A percentile compares a stretch with the other conserved stretches of the same genome.
phyloP scores from a whole-genome alignment of 2,329 filamentous ascomycete species.

The Lecanosticta acicola region DNA sequence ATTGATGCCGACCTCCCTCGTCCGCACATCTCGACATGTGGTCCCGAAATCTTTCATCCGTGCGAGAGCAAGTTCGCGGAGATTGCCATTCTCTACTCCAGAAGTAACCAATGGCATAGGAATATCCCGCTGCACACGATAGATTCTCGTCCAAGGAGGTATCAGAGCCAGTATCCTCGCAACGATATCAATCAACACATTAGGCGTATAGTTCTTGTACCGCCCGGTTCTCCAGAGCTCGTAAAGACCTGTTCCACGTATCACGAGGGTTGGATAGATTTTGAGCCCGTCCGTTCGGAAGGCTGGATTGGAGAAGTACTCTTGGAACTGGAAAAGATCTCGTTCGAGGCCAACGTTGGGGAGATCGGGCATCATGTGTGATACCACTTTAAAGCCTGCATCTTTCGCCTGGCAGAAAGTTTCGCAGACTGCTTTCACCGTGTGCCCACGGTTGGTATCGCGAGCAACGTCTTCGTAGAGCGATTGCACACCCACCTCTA shows the following conservation, averaged over 20 bases:
- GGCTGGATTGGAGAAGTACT: slow-evolving; percentile 94
- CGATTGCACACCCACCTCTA: slow-evolving; percentile 94
- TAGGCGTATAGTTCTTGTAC: slow-evolving; percentile 98
- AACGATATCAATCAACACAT: slow-evolving; percentile 90
- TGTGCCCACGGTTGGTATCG: slow-evolving; percentile 95
- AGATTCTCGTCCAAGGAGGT: slow-evolving; percentile 96
- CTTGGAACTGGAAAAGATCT: slow-evolving; percentile 91
- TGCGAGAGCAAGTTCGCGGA: slow-evolving; percentile 87
- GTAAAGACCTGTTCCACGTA: slow-evolving; percentile 91
- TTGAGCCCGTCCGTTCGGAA: slow-evolving; percentile 96
- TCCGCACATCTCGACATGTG: slow-evolving; percentile 90
- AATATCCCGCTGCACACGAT: slow-evolving; percentile 96
- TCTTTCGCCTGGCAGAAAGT: slow-evolving; percentile 98
- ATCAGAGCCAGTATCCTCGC: slow-evolving; percentile 93
- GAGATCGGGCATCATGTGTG: slow-evolving; percentile 99
- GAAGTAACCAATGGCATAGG: slow-evolving; percentile 99
- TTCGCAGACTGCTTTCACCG: slow-evolving; percentile 88
- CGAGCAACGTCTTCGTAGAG: slow-evolving; percentile 97
- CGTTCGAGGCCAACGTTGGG: slow-evolving; percentile 98
- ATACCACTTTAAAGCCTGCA: slow-evolving; percentile 97
- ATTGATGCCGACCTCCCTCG: slow-evolving; percentile 94
- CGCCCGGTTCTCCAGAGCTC: slow-evolving; percentile 94
- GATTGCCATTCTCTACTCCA: slow-evolving; percentile 94
- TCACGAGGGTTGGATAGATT: slow-evolving; percentile 96
- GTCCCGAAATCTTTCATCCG: slow-evolving; percentile 99